These are phyloP conservation scores for Phytophthora vignae DNA, from an alignment of 352 stramenopile species.

Conservation along the genomic window DNA sequence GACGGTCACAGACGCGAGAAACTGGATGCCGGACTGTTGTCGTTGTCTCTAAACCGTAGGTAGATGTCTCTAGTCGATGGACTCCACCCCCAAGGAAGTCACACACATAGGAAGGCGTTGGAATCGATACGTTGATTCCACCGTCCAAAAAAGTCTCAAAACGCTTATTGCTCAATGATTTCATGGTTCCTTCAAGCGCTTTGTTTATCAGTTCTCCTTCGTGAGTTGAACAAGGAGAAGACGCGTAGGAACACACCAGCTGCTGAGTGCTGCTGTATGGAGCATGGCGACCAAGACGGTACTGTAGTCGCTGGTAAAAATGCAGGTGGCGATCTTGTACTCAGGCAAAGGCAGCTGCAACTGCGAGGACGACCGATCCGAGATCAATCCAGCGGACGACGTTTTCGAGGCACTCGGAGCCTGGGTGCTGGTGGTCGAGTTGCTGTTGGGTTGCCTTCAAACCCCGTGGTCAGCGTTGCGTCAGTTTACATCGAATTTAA, in stretches of 20 bases:
- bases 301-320: neutral
- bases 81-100: neutral
- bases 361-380: constrained; percentile 19
- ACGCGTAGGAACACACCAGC: neutral
- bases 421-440: constrained; percentile 14
- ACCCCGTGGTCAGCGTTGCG: too few species aligned
- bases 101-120: neutral
- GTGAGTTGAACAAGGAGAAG: too few species aligned
- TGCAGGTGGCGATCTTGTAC: constrained; percentile 12
- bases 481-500: too few species aligned
- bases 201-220: too few species aligned
- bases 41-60: neutral
- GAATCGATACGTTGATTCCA: too few species aligned
- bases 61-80: too few species aligned
- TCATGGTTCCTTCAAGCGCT: neutral
- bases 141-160: neutral
- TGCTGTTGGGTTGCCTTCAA: too few species aligned
- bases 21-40: constrained; percentile 3
- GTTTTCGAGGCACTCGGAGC: constrained; percentile 4
- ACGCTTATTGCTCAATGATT: neutral
- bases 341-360: constrained; percentile 17
- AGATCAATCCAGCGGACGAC: constrained; percentile 13
- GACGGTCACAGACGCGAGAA: neutral
- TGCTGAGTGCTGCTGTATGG: neutral
- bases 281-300: neutral